phyloP scores from a whole-genome alignment of 2,329 filamentous ascomycete genomes.

The Camillea tinctor region DNA sequence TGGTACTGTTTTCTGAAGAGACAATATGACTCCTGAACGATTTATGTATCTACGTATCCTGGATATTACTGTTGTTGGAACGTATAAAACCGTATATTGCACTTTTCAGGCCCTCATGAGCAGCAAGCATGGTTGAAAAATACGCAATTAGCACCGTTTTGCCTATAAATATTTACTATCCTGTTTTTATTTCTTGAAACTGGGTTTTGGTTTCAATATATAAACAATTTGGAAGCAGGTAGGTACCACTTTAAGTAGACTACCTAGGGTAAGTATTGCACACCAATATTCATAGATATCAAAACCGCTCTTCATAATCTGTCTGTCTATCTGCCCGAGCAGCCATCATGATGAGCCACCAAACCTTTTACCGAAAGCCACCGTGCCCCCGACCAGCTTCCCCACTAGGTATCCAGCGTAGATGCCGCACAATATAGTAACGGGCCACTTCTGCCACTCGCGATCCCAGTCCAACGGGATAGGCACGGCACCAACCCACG shows the following conservation, averaged over 20 bases:
- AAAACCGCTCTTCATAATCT: too few relatives aligned
- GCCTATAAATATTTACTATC: background rate
- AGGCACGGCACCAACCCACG: constrained; percentile 90
- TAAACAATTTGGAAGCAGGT: background rate
- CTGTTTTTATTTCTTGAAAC: background rate
- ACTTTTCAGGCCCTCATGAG: background rate
- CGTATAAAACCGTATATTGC: background rate
- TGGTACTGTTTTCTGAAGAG: too few relatives aligned
- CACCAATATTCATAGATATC: too few relatives aligned
- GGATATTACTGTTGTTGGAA: too few relatives aligned
- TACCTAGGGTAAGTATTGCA: too few relatives aligned
- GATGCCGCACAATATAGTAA: constrained; percentile 81
- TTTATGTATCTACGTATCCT: too few relatives aligned
- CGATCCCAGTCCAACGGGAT: constrained; percentile 98
- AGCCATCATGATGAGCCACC: background rate
- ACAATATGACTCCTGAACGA: too few relatives aligned
- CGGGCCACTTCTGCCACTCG: constrained; percentile 98
- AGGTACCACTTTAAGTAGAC: too few relatives aligned
- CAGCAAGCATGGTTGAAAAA: background rate
- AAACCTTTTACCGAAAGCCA: constrained; percentile 48
- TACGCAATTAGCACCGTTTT: background rate
- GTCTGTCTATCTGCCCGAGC: too few relatives aligned
- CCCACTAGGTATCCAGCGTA: constrained; percentile 78
- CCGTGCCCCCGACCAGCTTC: constrained; percentile 56
- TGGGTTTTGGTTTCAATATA: background rate